phyloP scores from a whole-genome alignment of 257 asterid species.

The Osmanthus fragrans region DNA sequence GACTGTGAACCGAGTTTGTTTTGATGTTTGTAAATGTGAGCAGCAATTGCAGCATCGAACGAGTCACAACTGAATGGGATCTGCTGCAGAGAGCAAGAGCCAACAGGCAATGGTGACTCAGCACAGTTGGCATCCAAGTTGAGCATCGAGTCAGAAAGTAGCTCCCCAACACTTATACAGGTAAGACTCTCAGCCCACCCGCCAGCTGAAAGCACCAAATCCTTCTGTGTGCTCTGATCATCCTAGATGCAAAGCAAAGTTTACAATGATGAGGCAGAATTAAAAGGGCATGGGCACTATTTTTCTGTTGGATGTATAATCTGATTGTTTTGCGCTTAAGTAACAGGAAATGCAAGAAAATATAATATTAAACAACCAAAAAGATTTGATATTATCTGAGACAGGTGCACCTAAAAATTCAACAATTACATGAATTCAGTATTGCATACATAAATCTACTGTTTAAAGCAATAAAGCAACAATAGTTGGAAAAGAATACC shows the following conservation, averaged over 20 bases:
- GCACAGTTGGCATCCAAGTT: conserved; percentile 42
- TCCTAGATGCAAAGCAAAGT: conserved; percentile 31
- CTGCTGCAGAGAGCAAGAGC: conserved; percentile 53
- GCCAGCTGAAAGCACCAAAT: conserved; percentile 49
- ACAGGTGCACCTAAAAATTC: background rate
- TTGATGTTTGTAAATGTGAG: conserved; percentile 81
- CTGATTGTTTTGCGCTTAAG: background rate
- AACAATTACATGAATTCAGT: background rate
- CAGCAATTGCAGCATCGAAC: conserved; percentile 97
- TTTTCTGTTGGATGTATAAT: background rate
- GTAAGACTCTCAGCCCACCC: conserved; percentile 95
- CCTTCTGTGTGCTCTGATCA: conserved; percentile 36
- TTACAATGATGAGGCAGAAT: conserved; percentile 1
- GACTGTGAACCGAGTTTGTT: conserved; percentile 48
- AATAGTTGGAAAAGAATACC: conserved; percentile 40
- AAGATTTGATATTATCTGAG: background rate
- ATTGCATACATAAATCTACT: background rate
- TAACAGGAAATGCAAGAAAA: background rate
- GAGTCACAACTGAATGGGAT: conserved; percentile 86
- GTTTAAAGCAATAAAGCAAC: conserved; percentile 16
- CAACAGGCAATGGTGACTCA: conserved; percentile 36
- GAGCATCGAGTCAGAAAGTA: conserved; percentile 57
- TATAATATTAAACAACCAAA: background rate
- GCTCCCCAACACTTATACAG: conserved; percentile 77
- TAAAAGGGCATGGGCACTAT: background rate